These are phyloP conservation scores for Entoloma clypeatum DNA, from an alignment of 1,284 basidiomycete genomes.

Conservation along the genomic window DNA sequence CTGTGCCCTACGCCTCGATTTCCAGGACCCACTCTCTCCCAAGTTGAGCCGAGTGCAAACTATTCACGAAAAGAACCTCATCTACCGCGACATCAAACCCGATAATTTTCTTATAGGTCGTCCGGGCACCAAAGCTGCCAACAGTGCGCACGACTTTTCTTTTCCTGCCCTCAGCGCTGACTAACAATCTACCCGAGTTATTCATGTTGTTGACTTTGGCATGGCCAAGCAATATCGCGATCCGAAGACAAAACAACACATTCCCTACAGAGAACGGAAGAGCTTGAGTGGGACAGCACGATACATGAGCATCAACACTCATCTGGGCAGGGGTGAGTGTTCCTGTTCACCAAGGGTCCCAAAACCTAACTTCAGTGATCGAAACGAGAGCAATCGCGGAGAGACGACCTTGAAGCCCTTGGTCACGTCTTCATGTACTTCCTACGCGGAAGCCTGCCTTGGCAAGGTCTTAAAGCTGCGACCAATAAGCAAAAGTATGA, in stretches of 20 bases:
- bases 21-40: constrained; percentile 7
- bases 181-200: constrained; percentile 23
- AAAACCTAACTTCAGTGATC: constrained; percentile 10
- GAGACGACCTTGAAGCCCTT: constrained; percentile 92
- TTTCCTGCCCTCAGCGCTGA: constrained; percentile 8
- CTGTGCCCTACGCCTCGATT: constrained; percentile 2
- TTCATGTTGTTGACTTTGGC: constrained; percentile 83
- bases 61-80: constrained; percentile 96
- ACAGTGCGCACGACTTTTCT: constrained; percentile 42
- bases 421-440: constrained; percentile 99
- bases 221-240: constrained; percentile 99
- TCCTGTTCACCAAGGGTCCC: constrained; percentile 6
- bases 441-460: constrained; percentile 86
- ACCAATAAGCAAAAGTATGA: constrained; percentile 99
- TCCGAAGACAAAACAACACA: constrained; percentile 96
- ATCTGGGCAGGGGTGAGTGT: constrained; percentile 72
- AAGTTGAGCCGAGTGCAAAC: constrained; percentile 89
- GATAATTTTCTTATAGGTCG: constrained; percentile 96
- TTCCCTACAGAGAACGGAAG: constrained; percentile 95
- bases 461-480: constrained; percentile 95
- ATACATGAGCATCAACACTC: constrained; percentile 98
- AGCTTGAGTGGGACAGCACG: constrained; percentile 87
- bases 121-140: constrained; percentile 83
- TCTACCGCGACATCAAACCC: constrained; percentile 97
- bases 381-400: constrained; percentile 94